Conservation (phyloP, 2,329 filamentous ascomycete species). For the Hypoxylon sp. region DNA sequence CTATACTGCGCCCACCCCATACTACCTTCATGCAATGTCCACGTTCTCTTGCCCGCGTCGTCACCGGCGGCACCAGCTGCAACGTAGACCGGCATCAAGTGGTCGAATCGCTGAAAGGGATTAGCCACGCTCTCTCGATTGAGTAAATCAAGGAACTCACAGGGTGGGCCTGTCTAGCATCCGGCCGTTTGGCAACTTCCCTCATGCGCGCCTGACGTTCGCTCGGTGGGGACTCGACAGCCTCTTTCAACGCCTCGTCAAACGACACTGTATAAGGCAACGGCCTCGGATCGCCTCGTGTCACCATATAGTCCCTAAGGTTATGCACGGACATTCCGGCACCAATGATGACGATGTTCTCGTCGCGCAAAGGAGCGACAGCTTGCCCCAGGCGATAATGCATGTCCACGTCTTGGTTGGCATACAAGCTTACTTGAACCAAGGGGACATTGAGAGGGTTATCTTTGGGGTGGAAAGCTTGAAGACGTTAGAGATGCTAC, state of each 20-base stretch:
- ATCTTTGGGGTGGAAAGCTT: slow-evolving; percentile 72
- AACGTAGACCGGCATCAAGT: slow-evolving; percentile 65
- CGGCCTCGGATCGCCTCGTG: slow-evolving; percentile 61
- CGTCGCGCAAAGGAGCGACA: slow-evolving; percentile 74
- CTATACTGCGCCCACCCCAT: slow-evolving; percentile 65
- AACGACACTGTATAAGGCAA: slow-evolving; percentile 74
- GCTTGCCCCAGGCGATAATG: slow-evolving; percentile 79
- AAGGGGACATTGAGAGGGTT: slow-evolving; percentile 77
- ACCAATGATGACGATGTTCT: slow-evolving; percentile 77
- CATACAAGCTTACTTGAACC: slow-evolving; percentile 80
- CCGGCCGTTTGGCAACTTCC: slow-evolving; percentile 58
- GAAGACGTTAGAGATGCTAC: slow-evolving; percentile 1
- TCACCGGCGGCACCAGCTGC: slow-evolving; percentile 63
- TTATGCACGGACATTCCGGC: slow-evolving; percentile 85
- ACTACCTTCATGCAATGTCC: slow-evolving; percentile 63
- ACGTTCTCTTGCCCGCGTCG: slow-evolving; percentile 60
- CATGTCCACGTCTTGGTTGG: slow-evolving; percentile 73
- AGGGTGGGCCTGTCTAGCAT: slow-evolving; percentile 65
- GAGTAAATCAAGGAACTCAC: slow-evolving; percentile 41
- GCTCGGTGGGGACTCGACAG: slow-evolving; percentile 64
- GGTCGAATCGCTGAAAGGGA: slow-evolving; percentile 59
- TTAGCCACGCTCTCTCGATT: slow-evolving; percentile 15
- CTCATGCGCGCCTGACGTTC: slow-evolving; percentile 60
- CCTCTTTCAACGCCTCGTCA: slow-evolving; percentile 77
- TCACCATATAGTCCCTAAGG: slow-evolving; percentile 68